Evolutionary conservation across 2,329 filamentous ascomycete genomes (phyloP), one percentile per base, ranked within the genome.

Genomic region (Didymella glomerata): DNA sequence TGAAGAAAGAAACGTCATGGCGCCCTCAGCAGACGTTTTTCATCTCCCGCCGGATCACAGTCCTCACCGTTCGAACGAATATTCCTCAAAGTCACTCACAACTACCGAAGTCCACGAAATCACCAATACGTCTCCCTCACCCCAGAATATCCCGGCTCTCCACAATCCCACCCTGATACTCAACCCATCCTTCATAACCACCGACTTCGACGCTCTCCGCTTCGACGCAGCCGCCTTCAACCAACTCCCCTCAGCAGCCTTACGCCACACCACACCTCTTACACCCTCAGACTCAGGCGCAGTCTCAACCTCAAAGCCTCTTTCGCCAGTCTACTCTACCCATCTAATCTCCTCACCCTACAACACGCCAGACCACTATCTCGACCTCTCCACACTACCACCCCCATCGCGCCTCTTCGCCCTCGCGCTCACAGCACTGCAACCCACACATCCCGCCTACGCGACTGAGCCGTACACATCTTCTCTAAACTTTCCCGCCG

Each of bases 321-420:
- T 16, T 25, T 49, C 44, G 9, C 58, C 59, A 13, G 20, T 48
- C 2, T 56, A 52, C 46, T 75, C 74, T 5, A 73, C 64, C 61
- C 79, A 75, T 68, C 78, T 95, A 44, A 81, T 90, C 40, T 84
- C 88, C 62, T 96, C 93, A 0, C 92, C 92, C 0, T 96, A 97
- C 75, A 86, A 86, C 10, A 86, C 88, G 41, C 76, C 80, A 27
- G 81, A 84, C 2, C 92, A 96, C 75, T 85, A 91, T 48, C 86
- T 96, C 32, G 87, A 93, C 72, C 83, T 97, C 57, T 77, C 82
- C 45, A 86, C 83, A 2, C 82, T 96, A 7, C 84, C 90, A 62
- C 78, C 78, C 0, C 84, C 91, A 63, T 88, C 88, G 62, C 84
- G 83, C 10, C 82, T 96, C 50, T 82, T 97, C 53, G 89, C 92